A percentile compares a stretch with the other conserved stretches of the same genome.
Conservation (phyloP, 169 alveolate species). For the Theileria sp. region DNA sequence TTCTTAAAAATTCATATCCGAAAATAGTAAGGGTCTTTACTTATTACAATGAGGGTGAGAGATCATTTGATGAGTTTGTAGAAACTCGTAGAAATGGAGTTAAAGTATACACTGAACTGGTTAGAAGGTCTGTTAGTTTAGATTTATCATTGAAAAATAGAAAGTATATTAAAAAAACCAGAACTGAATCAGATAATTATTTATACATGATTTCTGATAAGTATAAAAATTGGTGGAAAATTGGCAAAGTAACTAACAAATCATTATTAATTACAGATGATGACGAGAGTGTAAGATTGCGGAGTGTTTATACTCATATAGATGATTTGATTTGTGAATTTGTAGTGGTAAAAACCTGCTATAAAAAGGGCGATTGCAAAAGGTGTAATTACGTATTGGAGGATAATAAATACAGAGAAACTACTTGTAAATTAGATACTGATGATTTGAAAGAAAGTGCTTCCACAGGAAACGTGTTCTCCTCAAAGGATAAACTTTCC, state of each 20-base stretch:
- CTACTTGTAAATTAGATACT: conserved; percentile 3
- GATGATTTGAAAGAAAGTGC: not conserved
- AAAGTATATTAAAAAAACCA: not conserved
- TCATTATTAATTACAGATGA: conserved; percentile 6
- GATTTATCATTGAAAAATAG: conserved; percentile 14
- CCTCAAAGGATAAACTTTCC: not conserved
- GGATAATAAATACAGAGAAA: conserved; percentile 7
- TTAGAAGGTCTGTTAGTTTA: conserved; percentile 9
- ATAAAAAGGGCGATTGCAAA: conserved; percentile 25
- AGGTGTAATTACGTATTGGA: conserved; percentile 14
- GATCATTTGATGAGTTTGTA: conserved; percentile 26
- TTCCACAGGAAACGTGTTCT: not conserved
- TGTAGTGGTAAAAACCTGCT: conserved; percentile 26
- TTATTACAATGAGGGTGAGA: conserved; percentile 13
- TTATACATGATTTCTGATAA: not conserved
- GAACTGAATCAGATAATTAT: not conserved
- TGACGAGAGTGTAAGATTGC: conserved; percentile 4
- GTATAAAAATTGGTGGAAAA: conserved; percentile 6
- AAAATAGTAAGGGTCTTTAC: conserved; percentile 23
- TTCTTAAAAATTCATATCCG: not conserved
- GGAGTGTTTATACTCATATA: conserved; percentile 15
- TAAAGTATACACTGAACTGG: conserved; percentile 8
- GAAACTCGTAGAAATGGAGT: not conserved
- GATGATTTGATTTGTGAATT: not conserved
- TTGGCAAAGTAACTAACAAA: conserved; percentile 20